phyloP scores from a whole-genome alignment of 306 rosid species.

The Gynostemma pentaphyllum region DNA sequence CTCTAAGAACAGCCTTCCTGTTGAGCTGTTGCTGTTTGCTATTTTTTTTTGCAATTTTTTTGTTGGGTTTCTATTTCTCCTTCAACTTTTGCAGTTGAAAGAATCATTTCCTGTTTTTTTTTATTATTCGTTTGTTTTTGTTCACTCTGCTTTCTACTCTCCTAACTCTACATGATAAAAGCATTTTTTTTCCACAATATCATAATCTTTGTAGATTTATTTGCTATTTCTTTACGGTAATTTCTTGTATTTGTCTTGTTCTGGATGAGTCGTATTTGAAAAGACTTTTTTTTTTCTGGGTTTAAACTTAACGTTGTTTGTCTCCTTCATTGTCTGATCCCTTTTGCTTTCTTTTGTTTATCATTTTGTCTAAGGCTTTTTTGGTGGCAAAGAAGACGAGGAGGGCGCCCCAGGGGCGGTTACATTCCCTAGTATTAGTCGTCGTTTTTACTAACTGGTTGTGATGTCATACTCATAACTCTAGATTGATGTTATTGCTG shows the following conservation, averaged over 20 bases:
- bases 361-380: not conserved
- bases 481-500: not conserved
- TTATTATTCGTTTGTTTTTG: not conserved
- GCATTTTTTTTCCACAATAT: too few relatives aligned
- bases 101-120: constrained; percentile 8
- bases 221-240: not conserved
- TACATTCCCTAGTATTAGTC: not conserved
- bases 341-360: not conserved
- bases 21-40: not conserved
- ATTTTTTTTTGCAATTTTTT: not conserved
- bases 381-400: too few relatives aligned
- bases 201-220: not conserved
- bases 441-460: not conserved
- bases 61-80: constrained; percentile 1
- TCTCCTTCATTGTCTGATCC: not conserved
- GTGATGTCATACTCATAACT: not conserved
- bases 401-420: too few relatives aligned
- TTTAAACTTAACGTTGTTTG: not conserved
- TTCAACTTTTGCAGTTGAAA: not conserved
- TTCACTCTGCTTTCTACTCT: not conserved
- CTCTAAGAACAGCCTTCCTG: not conserved
- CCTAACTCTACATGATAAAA: too few relatives aligned
- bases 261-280: not conserved
- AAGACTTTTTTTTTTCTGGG: not conserved
- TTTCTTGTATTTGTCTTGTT: constrained; percentile 8